Evolutionary conservation across 495 filamentous ascomycete species (phyloP), one percentile per base, ranked within the genome.

Genomic region (Amniculicola lignicola): DNA sequence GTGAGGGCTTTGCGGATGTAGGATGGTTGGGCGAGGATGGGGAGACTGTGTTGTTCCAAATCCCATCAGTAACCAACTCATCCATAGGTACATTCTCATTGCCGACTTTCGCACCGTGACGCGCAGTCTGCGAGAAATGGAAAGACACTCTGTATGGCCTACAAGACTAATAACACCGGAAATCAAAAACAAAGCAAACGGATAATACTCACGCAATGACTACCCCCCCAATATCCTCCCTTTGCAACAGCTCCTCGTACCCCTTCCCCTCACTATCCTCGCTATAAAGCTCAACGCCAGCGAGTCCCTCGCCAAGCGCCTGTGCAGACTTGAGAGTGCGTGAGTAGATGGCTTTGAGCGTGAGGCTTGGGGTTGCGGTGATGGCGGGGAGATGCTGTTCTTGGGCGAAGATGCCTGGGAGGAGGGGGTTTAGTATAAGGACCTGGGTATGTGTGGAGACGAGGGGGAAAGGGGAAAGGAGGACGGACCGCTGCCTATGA

Each of bases 171-270:
- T n/a, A n/a, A n/a, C n/a, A n/a, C n/a, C 21, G 12, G 41, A 14
- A 12, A 36, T 25, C 4, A 25, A 4, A 41, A 7, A 28, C 4
- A 33, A 35, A 36, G 11, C 21, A 21, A 50, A 28, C 15, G 29
- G n/a, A n/a, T n/a, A 14, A 19, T 14, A 67, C 72, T 16, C 65
- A 83, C 71, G 79, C 85, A 51, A 93, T 78, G 50, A 90, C 79
- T 7, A 93, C 79, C 36, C 82, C 84, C 0, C 73, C 59, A 39
- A 91, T 80, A 66, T 93, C 88, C 21, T 69, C 51, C 9, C 87
- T 77, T 27, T 74, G 67, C 16, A 90, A 78, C 10, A 93, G 70
- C 48, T 82, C 83, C 19, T 77, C 71, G 50, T 83, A 86, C 14
- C 65, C 64, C 47, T 77, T 75, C 4, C 75, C 80, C 3, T 69